phyloP scores from a whole-genome alignment of 331 rosid species.

The Quercus phellos region DNA sequence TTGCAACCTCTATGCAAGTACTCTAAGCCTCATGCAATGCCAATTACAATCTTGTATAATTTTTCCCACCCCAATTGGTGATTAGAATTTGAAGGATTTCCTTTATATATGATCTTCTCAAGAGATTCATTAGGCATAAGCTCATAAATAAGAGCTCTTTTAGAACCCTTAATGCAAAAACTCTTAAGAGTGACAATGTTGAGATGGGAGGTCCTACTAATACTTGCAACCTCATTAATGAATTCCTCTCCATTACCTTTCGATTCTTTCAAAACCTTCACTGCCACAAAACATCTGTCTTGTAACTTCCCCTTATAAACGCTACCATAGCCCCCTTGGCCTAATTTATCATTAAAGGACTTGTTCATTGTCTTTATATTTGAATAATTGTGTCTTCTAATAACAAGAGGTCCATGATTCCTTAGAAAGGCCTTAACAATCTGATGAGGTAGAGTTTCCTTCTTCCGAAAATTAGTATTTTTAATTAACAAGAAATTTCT shows the following conservation, averaged over 20 bases:
- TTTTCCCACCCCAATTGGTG: conserved; percentile 1
- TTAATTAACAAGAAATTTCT: background rate
- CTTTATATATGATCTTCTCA: conserved; percentile 23
- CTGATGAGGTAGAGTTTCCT: background rate
- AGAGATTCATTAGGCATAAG: conserved; percentile 16
- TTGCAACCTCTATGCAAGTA: too few relatives aligned
- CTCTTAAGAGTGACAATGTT: background rate
- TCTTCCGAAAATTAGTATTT: background rate
- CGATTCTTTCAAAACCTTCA: conserved; percentile 19
- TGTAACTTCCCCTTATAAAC: conserved; percentile 27
- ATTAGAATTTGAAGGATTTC: background rate
- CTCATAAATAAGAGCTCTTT: background rate
- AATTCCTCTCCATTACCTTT: conserved; percentile 25
- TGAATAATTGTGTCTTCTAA: conserved; percentile 19
- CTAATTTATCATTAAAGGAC: conserved; percentile 21
- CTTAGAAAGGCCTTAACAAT: conserved; percentile 9
- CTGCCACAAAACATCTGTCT: conserved; percentile 12
- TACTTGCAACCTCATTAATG: background rate
- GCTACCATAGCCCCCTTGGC: conserved; percentile 30
- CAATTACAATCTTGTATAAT: background rate
- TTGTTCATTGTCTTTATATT: conserved; percentile 12
- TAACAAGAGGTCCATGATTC: background rate
- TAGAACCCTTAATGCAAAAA: background rate
- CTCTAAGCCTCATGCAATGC: too few relatives aligned
- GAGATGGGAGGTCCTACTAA: conserved; percentile 1